Base-by-base conservation (phyloP, 306 rosid species). In the Quillaja saponaria region DNA sequence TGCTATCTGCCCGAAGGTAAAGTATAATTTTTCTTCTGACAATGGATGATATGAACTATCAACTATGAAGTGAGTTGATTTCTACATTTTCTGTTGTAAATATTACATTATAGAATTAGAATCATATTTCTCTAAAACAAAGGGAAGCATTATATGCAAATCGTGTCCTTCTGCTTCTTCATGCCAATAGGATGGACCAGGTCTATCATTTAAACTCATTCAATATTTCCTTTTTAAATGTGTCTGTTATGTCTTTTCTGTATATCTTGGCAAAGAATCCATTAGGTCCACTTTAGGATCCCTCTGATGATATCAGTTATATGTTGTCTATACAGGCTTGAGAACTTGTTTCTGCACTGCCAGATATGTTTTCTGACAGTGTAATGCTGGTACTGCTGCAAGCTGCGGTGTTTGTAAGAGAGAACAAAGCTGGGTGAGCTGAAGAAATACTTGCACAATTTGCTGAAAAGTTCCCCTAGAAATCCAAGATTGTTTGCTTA, bases 111-210 rank as follows among this genome's bases (percentile, higher is more conserved):
- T 17, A 7, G 25, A 13, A 11, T 33, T 51, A 14, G 52, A 21
- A 25, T 28, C n/a, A 92, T 79, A 87, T 92, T 72, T 80, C 86
- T 19, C 61, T 69, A 49, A 89, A 78, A 57, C 95, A 86, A 74
- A 83, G 37, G 74, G 96, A 89, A 69, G 73, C 87, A 69, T 79
- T 92, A 74, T 92, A 89, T 66, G 77, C 85, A 65, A 92, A 90
- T 73, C 80, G 97, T 68, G 71, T 85, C 64, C 95, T 92, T 53
- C 76, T 92, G 57, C 97, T 92, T 72, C 90, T 92, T 77, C 97
- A 92, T 58, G 91, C 97, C 33, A 92, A 89, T 68, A 87, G 55
- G 78, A 35, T 89, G 75, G 97, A 92, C 64, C 99, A 92, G 99
- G 99, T 92, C 55, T 66, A 42, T 55, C 11, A 55, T 42, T 51